These are phyloP conservation scores for Tephrocybe sp. DNA, from an alignment of 768 basidiomycete genomes.

Conservation along the genomic window DNA sequence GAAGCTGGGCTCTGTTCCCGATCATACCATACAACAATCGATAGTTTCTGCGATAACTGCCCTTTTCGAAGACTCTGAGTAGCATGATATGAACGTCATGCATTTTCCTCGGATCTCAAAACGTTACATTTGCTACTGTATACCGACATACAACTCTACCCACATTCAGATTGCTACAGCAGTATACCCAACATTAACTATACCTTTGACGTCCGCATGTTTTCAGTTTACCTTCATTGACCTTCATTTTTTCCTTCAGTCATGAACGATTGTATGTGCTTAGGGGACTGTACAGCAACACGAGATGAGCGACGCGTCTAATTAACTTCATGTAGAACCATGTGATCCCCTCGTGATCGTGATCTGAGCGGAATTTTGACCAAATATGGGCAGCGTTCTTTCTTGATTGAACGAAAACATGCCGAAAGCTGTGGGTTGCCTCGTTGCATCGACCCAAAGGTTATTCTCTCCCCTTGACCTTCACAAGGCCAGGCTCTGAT, in stretches of 20 bases:
- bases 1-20: neutral
- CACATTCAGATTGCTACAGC: no score
- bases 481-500: neutral
- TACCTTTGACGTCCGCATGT: no score
- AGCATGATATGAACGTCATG: no score
- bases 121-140: no score
- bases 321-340: neutral
- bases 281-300: no score
- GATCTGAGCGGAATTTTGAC: neutral
- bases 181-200: no score
- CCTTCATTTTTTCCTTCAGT: no score
- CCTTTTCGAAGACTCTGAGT: slow-evolving; percentile 1
- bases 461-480: neutral
- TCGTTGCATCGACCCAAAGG: slow-evolving; percentile 8
- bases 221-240: no score
- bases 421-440: slow-evolving; percentile 6
- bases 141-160: no score
- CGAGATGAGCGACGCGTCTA: neutral
- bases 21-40: slow-evolving; percentile 9
- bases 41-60: slow-evolving; percentile 10
- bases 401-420: slow-evolving; percentile 1
- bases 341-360: neutral
- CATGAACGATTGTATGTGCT: no score
- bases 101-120: no score
- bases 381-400: neutral